Evolutionary conservation across 78 protist species (phyloP).

Genomic region (Dictyostelium discoideum): dicty_2.7 NC_007089.4:209001-209500

Average conservation of each 20-base stretch:
- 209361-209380: conserved; percentile 80
- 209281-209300: conserved; percentile 79
- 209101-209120: background rate
- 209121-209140: background rate
- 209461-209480: background rate
- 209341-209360: conserved; percentile 86
- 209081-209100: background rate
- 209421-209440: too few relatives aligned
- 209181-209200: conserved; percentile 93
- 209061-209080: conserved; percentile 23
- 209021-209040: conserved; percentile 96
- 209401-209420: too few relatives aligned
- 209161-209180: conserved; percentile 81
- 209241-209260: conserved; percentile 92
- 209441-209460: too few relatives aligned
- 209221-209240: conserved; percentile 89
- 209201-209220: conserved; percentile 76
- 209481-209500: conserved; percentile 30
- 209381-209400: too few relatives aligned
- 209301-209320: conserved; percentile 62
- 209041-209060: conserved; percentile 92
- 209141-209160: conserved; percentile 19
- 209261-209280: conserved; percentile 84
- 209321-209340: conserved; percentile 83
- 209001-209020: conserved; percentile 58